Evolutionary conservation across 306 rosid species (phyloP).

Genomic region (Hippophae gyantsensis): DNA sequence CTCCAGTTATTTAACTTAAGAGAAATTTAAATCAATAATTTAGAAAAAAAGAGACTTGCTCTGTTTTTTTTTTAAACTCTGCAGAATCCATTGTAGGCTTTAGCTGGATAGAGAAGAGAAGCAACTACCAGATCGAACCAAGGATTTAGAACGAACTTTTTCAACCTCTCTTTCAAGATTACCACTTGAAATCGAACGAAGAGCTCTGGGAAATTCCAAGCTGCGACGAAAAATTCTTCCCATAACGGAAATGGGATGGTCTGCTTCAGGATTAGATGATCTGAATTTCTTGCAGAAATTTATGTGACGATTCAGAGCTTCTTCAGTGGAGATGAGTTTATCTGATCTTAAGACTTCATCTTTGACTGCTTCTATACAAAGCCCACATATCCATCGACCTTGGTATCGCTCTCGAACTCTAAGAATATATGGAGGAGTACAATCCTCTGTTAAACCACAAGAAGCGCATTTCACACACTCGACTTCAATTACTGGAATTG

Average conservation of each 20-base stretch:
- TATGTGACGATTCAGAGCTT: conserved; percentile 64
- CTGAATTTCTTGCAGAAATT: conserved; percentile 57
- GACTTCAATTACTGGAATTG: conserved; percentile 33
- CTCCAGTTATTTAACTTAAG: background rate
- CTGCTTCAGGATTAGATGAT: conserved; percentile 34
- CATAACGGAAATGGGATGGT: conserved; percentile 78
- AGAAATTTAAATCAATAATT: background rate
- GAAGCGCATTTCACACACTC: conserved; percentile 66
- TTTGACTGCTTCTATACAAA: conserved; percentile 78
- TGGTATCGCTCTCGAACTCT: conserved; percentile 61
- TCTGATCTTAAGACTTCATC: conserved; percentile 58
- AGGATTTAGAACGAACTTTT: conserved; percentile 12
- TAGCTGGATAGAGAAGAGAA: conserved; percentile 51
- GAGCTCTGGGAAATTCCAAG: conserved; percentile 53
- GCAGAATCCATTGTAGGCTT: background rate
- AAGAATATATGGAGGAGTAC: conserved; percentile 69
- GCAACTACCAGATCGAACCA: conserved; percentile 61
- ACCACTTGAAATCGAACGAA: conserved; percentile 40
- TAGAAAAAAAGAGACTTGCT: conserved; percentile 10
- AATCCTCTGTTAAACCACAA: conserved; percentile 86
- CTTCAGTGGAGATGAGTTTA: conserved; percentile 49
- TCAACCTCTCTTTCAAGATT: conserved; percentile 11
- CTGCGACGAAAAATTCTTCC: conserved; percentile 54
- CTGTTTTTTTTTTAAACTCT: conserved; percentile 13
- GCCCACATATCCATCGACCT: conserved; percentile 87